Evolutionary conservation across 257 asterid species (phyloP).

Genomic region (Nicotiana noctiflora): DNA sequence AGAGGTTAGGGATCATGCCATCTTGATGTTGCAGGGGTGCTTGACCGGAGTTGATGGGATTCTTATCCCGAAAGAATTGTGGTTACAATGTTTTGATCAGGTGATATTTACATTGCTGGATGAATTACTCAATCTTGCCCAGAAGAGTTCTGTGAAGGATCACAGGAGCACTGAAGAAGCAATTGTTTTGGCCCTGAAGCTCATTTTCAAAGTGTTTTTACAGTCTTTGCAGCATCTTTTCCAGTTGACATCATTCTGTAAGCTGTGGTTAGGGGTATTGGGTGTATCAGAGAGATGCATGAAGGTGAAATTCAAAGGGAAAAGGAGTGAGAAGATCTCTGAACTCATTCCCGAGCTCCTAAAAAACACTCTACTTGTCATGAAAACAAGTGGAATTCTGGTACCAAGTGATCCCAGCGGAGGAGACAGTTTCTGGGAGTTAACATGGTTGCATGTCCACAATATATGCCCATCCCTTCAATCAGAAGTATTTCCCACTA

Average conservation of each 20-base stretch:
- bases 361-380: slow-evolving; percentile 65
- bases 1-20: slow-evolving; percentile 79
- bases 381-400: slow-evolving; percentile 66
- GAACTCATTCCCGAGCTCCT: slow-evolving; percentile 84
- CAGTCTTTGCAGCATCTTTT: slow-evolving; percentile 53
- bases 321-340: slow-evolving; percentile 64
- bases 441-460: slow-evolving; percentile 71
- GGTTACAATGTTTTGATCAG: slow-evolving; percentile 71
- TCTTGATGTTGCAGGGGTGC: slow-evolving; percentile 57
- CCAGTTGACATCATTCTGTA: slow-evolving; percentile 48
- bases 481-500: slow-evolving; percentile 54
- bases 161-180: slow-evolving; percentile 70
- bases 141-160: slow-evolving; percentile 55
- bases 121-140: slow-evolving; percentile 53
- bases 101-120: slow-evolving; percentile 71
- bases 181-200: slow-evolving; percentile 52
- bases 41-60: slow-evolving; percentile 62
- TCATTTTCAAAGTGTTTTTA: slow-evolving; percentile 52
- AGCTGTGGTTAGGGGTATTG: slow-evolving; percentile 62
- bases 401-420: slow-evolving; percentile 50
- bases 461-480: slow-evolving; percentile 64
- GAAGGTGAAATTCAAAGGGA: slow-evolving; percentile 67
- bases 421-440: slow-evolving; percentile 69
- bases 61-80: slow-evolving; percentile 43
- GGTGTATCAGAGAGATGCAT: slow-evolving; percentile 46